Evolutionary conservation across 495 filamentous ascomycete species (phyloP), one percentile per base, ranked within the genome.

Genomic region (Poronia punctata): DNA sequence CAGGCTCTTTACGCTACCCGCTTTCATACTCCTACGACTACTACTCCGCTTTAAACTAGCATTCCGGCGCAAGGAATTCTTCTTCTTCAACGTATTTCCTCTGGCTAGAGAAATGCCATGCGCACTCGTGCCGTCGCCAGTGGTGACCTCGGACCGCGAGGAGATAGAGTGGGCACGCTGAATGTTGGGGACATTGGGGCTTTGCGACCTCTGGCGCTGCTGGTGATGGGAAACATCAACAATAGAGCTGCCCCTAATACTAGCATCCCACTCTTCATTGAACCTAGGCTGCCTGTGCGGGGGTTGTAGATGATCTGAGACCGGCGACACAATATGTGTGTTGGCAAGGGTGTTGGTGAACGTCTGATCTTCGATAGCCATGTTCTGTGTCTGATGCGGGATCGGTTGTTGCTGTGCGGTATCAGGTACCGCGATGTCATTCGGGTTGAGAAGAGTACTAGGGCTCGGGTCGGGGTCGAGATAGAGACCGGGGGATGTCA

Each of bases 61-160:
- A 36, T 70, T 79, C 47, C 82, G 75, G 35, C 79, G 79, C 26
- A 96, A 48, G 6, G 88, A 93, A 4, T 68, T 68, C 63, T 84
- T 87, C 72, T 97, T 96, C 62, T 83, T 87, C 46, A 97, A 64
- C 2, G 88, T 95, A 31, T 83, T 80, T 30, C 80, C 74, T 32
- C 88, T 70, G 29, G 85, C 81, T 11, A 85, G 71, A 14, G 59
- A 52, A 16, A 48, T 37, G 2, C 54, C 34, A 7, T 62, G 62
- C 10, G 59, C 53, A 12, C 60, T 61, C 15, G 53, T 50, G 32
- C 46, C 41, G 21, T 68, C 65, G 70, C 35, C 70, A 49, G 32
- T 67, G 61, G 38, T 58, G 55, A 27, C 64, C 25, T 59, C 56
- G 35, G 50, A 45, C 62, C 38, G 75, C 70, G 66, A 78, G 59